Evolutionary conservation across 352 stramenopile genomes (phyloP).

Genomic region (Globisporangium cystogenes): DNA sequence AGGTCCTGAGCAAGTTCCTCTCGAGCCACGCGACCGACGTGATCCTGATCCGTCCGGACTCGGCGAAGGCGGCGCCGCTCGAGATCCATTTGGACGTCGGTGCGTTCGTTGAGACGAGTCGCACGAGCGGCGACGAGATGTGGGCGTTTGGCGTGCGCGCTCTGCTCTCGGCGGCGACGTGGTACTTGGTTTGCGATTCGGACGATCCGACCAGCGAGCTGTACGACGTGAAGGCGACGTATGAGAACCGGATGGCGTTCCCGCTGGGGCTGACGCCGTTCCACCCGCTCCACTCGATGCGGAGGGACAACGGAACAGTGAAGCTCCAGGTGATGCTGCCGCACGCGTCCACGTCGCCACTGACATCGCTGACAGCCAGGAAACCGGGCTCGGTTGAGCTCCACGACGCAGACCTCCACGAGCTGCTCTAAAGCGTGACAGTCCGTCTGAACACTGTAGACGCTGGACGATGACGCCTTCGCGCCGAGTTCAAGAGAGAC

Average conservation of each 20-base stretch:
- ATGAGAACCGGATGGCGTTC: constrained; percentile 58
- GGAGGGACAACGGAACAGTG: constrained; percentile 41
- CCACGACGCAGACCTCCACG: background rate
- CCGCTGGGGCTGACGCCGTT: constrained; percentile 51
- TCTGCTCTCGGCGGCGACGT: constrained; percentile 41
- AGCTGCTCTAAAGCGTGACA: background rate
- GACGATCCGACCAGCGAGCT: constrained; percentile 58
- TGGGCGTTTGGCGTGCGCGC: constrained; percentile 69
- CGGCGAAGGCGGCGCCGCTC: constrained; percentile 50
- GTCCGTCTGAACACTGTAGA: too few species aligned
- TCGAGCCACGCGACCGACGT: constrained; percentile 44
- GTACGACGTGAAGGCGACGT: constrained; percentile 49
- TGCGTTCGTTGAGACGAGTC: constrained; percentile 28
- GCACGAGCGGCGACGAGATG: background rate
- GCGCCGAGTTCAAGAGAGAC: too few species aligned
- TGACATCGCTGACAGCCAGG: background rate
- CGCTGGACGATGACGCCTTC: background rate
- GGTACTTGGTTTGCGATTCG: constrained; percentile 68
- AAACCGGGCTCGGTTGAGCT: background rate
- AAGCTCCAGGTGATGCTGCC: constrained; percentile 20
- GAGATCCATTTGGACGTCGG: constrained; percentile 54
- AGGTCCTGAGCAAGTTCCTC: constrained; percentile 57
- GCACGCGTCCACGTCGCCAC: background rate
- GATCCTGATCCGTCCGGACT: constrained; percentile 61
- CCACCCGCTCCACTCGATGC: constrained; percentile 34